phyloP scores from a whole-genome alignment of 495 filamentous ascomycete genomes.

The Xylaria castorea region DNA sequence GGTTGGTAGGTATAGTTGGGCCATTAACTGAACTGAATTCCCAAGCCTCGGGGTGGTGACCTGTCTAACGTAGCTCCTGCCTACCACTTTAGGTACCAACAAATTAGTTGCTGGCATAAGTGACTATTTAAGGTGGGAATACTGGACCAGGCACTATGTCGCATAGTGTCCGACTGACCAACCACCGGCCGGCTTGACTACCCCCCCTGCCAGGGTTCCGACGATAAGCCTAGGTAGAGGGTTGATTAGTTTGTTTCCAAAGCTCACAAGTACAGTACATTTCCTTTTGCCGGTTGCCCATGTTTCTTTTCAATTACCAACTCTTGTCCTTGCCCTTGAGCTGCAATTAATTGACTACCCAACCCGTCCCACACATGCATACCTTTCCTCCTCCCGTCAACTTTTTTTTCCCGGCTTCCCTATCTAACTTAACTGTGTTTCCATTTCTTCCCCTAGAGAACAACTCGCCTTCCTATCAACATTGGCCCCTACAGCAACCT shows the following conservation, averaged over 20 bases:
- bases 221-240: conserved; percentile 22
- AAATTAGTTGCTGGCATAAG: conserved; percentile 13
- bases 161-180: conserved; percentile 7
- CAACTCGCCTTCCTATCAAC: conserved; percentile 3
- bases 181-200: conserved; percentile 2
- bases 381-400: conserved; percentile 23
- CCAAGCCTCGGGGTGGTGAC: conserved; percentile 3
- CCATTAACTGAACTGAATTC: not conserved
- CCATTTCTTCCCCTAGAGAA: not conserved
- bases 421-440: not conserved
- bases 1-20: not conserved
- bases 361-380: conserved; percentile 28
- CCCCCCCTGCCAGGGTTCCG: conserved; percentile 18
- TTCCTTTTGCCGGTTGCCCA: conserved; percentile 26
- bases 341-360: conserved; percentile 29
- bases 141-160: conserved; percentile 16
- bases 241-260: conserved; percentile 24
- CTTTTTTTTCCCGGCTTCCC: not conserved
- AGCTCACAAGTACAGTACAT: conserved; percentile 19
- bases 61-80: not conserved
- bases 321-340: conserved; percentile 26
- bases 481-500: not conserved
- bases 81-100: conserved; percentile 1
- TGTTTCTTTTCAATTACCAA: conserved; percentile 30
- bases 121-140: conserved; percentile 16